phyloP scores from a whole-genome alignment of 192 early-diverging fungal species.

The Phlyctochytrium bullatum region DNA sequence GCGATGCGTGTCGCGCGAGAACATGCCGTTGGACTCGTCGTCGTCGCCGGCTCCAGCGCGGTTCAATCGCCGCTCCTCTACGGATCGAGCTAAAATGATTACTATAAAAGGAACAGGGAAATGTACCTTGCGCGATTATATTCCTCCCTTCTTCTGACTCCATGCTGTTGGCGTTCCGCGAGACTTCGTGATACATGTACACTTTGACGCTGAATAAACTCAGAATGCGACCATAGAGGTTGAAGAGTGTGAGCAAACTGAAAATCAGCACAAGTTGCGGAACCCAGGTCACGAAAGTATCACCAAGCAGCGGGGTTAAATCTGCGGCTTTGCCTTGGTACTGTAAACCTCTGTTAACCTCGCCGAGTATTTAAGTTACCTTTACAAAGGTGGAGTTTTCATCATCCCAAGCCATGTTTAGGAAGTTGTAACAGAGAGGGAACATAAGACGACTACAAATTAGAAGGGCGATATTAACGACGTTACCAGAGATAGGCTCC shows the following conservation, averaged over 20 bases:
- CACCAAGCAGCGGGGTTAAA: conserved; percentile 87
- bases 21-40: neutral
- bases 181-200: conserved; percentile 33
- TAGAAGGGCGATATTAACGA: neutral
- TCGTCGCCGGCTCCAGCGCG: conserved; percentile 3
- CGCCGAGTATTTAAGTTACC: conserved; percentile 22
- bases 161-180: conserved; percentile 7
- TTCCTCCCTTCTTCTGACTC: conserved; percentile 45
- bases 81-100: neutral
- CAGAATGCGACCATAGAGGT: conserved; percentile 80
- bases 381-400: conserved; percentile 47
- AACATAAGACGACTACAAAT: conserved; percentile 47
- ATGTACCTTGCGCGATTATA: conserved; percentile 47
- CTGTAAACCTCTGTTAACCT: conserved; percentile 22
- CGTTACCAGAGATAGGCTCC: conserved; percentile 86
- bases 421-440: conserved; percentile 93
- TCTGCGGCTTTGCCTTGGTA: conserved; percentile 66
- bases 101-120: neutral
- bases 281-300: conserved; percentile 81
- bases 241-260: conserved; percentile 69
- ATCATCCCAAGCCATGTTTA: conserved; percentile 63
- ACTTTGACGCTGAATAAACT: conserved; percentile 53
- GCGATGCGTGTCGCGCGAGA: conserved; percentile 3
- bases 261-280: conserved; percentile 84
- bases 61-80: neutral